Evolutionary conservation across 192 early-diverging fungal genomes (phyloP).

Genomic region (Kickxella alabastrina): DNA sequence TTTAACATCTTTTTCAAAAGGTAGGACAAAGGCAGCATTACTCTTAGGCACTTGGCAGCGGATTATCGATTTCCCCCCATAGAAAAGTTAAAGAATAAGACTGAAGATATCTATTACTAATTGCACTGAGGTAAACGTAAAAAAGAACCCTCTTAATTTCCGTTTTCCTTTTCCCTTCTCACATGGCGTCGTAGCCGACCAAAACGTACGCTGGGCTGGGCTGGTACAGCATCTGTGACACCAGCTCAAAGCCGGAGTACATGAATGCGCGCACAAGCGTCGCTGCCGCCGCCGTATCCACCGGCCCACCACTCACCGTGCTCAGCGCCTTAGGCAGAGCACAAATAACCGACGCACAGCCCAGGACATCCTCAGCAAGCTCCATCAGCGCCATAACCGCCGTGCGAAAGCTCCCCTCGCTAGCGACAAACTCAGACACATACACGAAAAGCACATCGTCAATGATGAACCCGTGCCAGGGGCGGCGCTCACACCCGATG

Average conservation of each 20-base stretch:
- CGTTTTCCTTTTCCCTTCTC: background rate
- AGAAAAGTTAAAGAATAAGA: too few species aligned
- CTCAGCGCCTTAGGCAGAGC: conserved; percentile 27
- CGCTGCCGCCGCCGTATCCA: conserved; percentile 16
- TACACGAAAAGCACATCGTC: conserved; percentile 36
- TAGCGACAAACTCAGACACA: conserved; percentile 24
- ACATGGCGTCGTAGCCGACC: conserved; percentile 59
- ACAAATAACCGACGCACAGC: conserved; percentile 34
- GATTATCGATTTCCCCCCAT: too few species aligned
- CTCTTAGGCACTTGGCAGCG: too few species aligned
- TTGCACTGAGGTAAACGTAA: too few species aligned
- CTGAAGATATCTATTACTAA: too few species aligned
- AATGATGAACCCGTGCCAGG: conserved; percentile 44
- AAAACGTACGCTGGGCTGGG: conserved; percentile 54
- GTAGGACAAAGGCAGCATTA: too few species aligned
- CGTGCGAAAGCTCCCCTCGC: conserved; percentile 31
- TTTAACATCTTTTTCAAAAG: too few species aligned
- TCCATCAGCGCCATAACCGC: conserved; percentile 51
- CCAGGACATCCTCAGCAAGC: conserved; percentile 47
- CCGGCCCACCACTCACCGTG: background rate
- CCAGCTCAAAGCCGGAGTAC: conserved; percentile 63
- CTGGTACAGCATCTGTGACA: conserved; percentile 55
- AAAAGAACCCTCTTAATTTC: background rate
- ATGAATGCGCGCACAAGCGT: conserved; percentile 58
- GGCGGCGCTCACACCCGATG: conserved; percentile 5